Percentiles rank a stretch among this genome's conserved stretches.
phyloP scores from a whole-genome alignment of 768 basidiomycete genomes.

The Boletus fagicola region DNA sequence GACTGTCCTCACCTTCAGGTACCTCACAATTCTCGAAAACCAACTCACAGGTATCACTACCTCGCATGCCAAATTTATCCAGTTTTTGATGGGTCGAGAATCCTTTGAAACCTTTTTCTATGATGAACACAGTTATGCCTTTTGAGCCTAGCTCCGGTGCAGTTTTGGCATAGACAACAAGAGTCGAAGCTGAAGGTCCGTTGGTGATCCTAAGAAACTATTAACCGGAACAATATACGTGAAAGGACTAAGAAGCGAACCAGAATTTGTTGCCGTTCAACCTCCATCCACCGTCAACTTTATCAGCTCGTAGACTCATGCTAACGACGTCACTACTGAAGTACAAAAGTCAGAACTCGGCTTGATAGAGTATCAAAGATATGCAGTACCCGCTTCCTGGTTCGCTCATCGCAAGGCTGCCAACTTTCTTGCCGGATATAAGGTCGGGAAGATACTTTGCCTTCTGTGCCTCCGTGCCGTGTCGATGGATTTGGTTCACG shows the following conservation, averaged over 20 bases:
- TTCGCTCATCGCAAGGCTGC: constrained; percentile 94
- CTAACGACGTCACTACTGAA: constrained; percentile 83
- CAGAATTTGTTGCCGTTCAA: constrained; percentile 94
- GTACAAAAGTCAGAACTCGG: not conserved
- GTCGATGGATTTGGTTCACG: constrained; percentile 79
- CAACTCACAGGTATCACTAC: constrained; percentile 91
- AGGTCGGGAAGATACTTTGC: constrained; percentile 77
- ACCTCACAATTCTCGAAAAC: constrained; percentile 90
- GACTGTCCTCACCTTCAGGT: constrained; percentile 64
- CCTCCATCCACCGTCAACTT: constrained; percentile 70
- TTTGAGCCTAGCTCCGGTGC: constrained; percentile 73
- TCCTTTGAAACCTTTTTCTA: constrained; percentile 78
- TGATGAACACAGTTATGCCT: constrained; percentile 89
- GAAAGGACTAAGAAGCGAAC: constrained; percentile 37
- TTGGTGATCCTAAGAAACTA: constrained; percentile 80
- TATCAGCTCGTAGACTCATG: constrained; percentile 83
- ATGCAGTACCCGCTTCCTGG: constrained; percentile 62
- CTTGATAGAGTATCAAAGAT: not conserved
- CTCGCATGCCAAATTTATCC: constrained; percentile 96
- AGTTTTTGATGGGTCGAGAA: constrained; percentile 89
- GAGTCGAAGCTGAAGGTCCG: constrained; percentile 85
- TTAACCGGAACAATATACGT: not conserved
- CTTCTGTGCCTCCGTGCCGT: constrained; percentile 83
- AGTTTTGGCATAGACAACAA: constrained; percentile 93
- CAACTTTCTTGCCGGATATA: constrained; percentile 77